These are phyloP conservation scores for Neoboletus subvelutipes DNA, from an alignment of 768 basidiomycete species.

Conservation along the genomic window DNA sequence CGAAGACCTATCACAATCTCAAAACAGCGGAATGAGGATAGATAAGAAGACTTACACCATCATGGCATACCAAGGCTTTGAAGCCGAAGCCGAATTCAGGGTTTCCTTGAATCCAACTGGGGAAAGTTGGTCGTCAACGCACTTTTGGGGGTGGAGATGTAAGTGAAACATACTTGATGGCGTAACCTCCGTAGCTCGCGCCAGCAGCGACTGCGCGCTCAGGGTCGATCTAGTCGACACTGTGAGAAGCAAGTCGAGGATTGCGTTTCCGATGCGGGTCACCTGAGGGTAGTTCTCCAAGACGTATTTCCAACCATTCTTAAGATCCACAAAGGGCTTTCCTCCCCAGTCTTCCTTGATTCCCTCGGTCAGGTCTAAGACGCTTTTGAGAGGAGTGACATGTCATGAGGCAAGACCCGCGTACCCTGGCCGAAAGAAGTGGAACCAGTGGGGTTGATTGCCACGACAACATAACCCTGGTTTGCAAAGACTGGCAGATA, in stretches of 20 bases:
- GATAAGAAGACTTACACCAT: conserved; percentile 59
- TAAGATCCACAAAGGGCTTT: conserved; percentile 78
- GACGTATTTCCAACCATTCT: conserved; percentile 70
- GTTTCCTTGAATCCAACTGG: conserved; percentile 93
- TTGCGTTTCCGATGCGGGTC: neutral
- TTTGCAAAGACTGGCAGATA: conserved; percentile 65
- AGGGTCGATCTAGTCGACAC: conserved; percentile 53
- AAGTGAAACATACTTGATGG: conserved; percentile 65
- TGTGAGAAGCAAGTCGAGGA: neutral
- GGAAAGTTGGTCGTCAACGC: conserved; percentile 5
- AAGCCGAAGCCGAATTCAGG: conserved; percentile 86
- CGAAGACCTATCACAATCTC: conserved; percentile 55
- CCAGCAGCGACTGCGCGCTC: conserved; percentile 76
- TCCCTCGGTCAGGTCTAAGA: conserved; percentile 72
- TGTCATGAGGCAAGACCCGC: neutral
- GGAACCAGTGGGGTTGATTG: conserved; percentile 92
- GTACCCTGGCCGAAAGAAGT: conserved; percentile 89
- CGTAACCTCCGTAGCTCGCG: conserved; percentile 85
- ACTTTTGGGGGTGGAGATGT: neutral
- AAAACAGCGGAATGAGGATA: neutral
- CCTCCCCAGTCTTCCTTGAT: conserved; percentile 84
- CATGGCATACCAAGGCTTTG: conserved; percentile 90
- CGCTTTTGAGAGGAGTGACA: neutral
- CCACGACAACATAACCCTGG: conserved; percentile 85
- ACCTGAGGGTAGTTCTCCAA: conserved; percentile 71